A percentile compares a stretch with the other conserved stretches of the same genome.
These are phyloP conservation scores for Penicillium bialowiezense DNA, from an alignment of 495 filamentous ascomycete species.

Conservation along the genomic window DNA sequence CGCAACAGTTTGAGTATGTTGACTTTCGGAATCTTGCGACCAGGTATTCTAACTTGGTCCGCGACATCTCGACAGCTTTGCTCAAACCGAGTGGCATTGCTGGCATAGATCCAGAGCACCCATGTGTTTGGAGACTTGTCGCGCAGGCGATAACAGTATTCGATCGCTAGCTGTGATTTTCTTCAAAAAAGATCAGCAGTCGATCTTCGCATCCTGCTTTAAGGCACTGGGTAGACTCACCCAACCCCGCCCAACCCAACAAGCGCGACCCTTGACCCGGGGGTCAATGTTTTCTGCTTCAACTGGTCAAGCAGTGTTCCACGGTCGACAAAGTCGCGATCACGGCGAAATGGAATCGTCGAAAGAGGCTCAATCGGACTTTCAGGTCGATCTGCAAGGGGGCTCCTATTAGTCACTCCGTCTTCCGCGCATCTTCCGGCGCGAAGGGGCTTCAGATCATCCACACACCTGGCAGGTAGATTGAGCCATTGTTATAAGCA, in stretches of 20 bases:
- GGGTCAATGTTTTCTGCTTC: conserved; percentile 15
- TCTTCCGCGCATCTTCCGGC: too few species aligned
- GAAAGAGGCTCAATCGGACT: conserved; percentile 18
- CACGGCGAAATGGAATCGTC: conserved; percentile 29
- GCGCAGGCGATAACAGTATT: conserved; percentile 36
- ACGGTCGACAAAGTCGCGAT: conserved; percentile 33
- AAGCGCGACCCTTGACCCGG: conserved; percentile 20
- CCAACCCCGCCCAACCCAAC: conserved; percentile 36
- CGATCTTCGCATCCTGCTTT: too few species aligned
- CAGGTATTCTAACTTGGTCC: conserved; percentile 28
- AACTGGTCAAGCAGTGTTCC: conserved; percentile 22
- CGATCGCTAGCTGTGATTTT: conserved; percentile 40
- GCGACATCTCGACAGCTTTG: conserved; percentile 40
- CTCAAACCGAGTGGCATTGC: conserved; percentile 41
- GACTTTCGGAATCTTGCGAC: conserved; percentile 30
- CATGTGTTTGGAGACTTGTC: conserved; percentile 38
- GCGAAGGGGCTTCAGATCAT: too few species aligned
- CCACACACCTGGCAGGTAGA: too few species aligned
- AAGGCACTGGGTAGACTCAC: too few species aligned
- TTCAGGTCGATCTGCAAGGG: conserved; percentile 18
- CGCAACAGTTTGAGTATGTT: conserved; percentile 40
- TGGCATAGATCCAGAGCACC: conserved; percentile 57
- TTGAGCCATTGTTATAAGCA: too few species aligned
- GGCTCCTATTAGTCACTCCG: too few species aligned
- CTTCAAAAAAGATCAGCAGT: conserved; percentile 8